A percentile compares a stretch with the other conserved stretches of the same genome.
Evolutionary conservation across 2,329 filamentous ascomycete species (phyloP).

Genomic region (Sarocladium oryzae): DNA sequence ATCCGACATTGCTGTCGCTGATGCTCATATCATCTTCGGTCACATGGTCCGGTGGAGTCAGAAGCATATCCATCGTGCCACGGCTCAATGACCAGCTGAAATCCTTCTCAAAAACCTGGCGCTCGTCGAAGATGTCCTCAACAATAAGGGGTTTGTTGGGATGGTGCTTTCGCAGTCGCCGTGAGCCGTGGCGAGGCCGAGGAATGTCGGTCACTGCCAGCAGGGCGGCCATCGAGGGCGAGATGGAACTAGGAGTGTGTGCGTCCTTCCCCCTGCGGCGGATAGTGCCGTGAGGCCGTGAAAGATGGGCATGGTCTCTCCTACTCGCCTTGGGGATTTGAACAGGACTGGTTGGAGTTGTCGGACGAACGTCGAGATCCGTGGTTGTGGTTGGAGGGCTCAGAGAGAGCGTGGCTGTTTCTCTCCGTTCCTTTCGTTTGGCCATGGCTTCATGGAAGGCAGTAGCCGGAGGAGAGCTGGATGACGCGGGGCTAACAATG

Average conservation of each 20-base stretch:
- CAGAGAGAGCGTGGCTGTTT: conserved; percentile 21
- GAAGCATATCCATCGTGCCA: conserved; percentile 51
- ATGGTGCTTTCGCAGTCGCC: conserved; percentile 23
- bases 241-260: conserved; percentile 47
- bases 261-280: conserved; percentile 32
- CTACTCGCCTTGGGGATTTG: conserved; percentile 45
- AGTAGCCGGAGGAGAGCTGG: conserved; percentile 4
- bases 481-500: conserved; percentile 3
- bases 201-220: conserved; percentile 58
- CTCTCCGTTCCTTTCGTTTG: conserved; percentile 27
- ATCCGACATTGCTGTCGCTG: conserved; percentile 48
- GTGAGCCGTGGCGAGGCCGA: conserved; percentile 30
- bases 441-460: conserved; percentile 26
- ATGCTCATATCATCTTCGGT: conserved; percentile 41
- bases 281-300: conserved; percentile 29
- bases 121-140: conserved; percentile 48
- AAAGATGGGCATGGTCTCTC: conserved; percentile 27
- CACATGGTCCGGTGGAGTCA: conserved; percentile 54
- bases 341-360: conserved; percentile 42
- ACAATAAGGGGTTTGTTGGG: conserved; percentile 38
- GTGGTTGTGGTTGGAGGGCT: conserved; percentile 22
- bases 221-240: conserved; percentile 53
- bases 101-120: conserved; percentile 51
- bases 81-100: conserved; percentile 47
- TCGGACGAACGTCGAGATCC: conserved; percentile 21